Base-by-base conservation (phyloP, 2,329 filamentous ascomycete species). In the Ophiostoma piceae region DNA sequence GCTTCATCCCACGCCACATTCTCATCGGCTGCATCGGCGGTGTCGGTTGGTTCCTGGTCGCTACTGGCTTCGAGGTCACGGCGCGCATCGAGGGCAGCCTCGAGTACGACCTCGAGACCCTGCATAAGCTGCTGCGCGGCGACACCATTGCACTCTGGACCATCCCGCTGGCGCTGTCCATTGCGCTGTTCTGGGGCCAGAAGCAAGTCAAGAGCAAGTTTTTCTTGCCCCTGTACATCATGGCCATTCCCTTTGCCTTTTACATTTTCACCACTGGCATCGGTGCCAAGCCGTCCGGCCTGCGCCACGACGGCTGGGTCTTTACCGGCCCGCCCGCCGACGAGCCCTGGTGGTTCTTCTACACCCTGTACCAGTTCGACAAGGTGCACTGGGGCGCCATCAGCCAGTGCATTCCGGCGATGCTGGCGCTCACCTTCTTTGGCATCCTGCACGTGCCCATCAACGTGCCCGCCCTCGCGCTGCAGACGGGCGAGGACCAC, bases 321-420 rank as follows among this genome's bases (percentile, higher is more conserved):
- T 99, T 99, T 75, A 86, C 92, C 75, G 90, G 90, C 0, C 94
- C 95, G 0, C 90, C 90, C 65, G 89, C 90, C 11, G 91, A 87
- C 14, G 92, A 96, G 75, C 93, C 95, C 0, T 99, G 96, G 88
- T 99, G 95, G 87, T 93, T 95, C 77, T 99, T 99, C 76, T 99
- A 97, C 80, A 96, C 92, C 0, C 85, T 98, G 66, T 99, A 97
- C 79, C 89, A 95, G 76, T 92, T 97, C 75, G 83, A 89, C 67
- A 83, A 90, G 32, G 90, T 98, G 2, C 87, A 94, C 74, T 97
- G 92, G 91, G 84, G 85, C 64, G 95, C 94, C 2, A 85, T 99
- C 67, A 81, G 84, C n/a, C 89, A 93, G 75, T 94, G 91, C 0
- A 85, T 97, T 39, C 95, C 95, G 0, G 94, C 95, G 39, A 98